phyloP scores from a whole-genome alignment of 768 basidiomycete species.

The Porpolomopsis calyptriformis region DNA sequence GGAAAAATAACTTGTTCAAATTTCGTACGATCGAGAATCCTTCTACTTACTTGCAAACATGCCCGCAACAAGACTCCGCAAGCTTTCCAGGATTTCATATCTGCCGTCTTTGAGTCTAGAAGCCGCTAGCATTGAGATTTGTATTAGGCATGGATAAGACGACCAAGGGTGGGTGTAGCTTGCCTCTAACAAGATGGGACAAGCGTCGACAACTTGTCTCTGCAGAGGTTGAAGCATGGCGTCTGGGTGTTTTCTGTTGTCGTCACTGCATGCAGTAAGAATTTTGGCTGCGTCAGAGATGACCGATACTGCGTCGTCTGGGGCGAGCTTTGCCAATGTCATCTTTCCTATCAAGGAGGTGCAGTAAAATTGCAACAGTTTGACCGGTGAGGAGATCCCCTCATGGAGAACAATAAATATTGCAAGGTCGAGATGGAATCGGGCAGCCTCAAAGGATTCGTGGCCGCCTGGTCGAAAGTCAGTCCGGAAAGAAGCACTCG shows the following conservation, averaged over 20 bases:
- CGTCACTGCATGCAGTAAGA: conserved; percentile 29
- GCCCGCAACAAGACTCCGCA: conserved; percentile 34
- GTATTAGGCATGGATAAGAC: conserved; percentile 1
- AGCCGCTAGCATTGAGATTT: conserved; percentile 19
- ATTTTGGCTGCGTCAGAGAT: conserved; percentile 36
- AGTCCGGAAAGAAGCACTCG: conserved; percentile 22
- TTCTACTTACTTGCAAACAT: conserved; percentile 28
- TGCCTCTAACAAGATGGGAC: conserved; percentile 39
- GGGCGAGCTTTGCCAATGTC: conserved; percentile 34
- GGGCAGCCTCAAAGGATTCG: conserved; percentile 25
- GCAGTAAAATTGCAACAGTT: conserved; percentile 46
- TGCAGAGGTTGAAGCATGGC: conserved; percentile 28
- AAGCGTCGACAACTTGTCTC: conserved; percentile 41
- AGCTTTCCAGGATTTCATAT: conserved; percentile 24
- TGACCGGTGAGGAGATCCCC: conserved; percentile 30
- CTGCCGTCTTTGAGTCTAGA: conserved; percentile 17
- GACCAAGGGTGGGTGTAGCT: conserved; percentile 10
- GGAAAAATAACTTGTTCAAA: conserved; percentile 8
- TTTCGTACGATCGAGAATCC: neutral
- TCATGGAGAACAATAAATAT: conserved; percentile 30
- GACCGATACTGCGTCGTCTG: conserved; percentile 34
- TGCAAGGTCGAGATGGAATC: conserved; percentile 38
- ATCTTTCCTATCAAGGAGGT: conserved; percentile 32
- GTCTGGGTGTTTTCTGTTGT: conserved; percentile 16
- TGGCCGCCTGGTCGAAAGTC: conserved; percentile 19